phyloP scores from a whole-genome alignment of 148 eudicot genomes.

The Chenopodium album region DNA sequence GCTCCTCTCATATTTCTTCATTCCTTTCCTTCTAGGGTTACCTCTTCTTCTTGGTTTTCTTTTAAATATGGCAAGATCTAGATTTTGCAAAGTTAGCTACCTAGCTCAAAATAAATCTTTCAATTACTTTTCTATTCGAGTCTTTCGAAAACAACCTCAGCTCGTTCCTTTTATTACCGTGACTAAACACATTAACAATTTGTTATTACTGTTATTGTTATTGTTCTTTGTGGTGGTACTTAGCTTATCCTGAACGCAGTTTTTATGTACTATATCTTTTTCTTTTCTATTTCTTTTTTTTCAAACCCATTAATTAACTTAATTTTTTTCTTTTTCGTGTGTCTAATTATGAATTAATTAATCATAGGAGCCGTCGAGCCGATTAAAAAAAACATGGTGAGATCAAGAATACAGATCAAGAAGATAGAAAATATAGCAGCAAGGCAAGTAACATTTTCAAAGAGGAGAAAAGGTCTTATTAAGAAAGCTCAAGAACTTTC shows the following conservation, averaged over 20 bases:
- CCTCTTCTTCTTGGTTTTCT: neutral
- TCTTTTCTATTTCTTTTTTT: too few relatives aligned
- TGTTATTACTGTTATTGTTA: neutral
- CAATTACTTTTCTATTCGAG: too few relatives aligned
- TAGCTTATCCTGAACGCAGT: too few relatives aligned
- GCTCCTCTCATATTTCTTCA: neutral
- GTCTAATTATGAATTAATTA: neutral
- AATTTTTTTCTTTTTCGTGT: too few relatives aligned
- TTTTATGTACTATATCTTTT: too few relatives aligned
- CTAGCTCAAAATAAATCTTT: neutral
- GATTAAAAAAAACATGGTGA: constrained; percentile 12
- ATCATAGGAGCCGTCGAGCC: neutral
- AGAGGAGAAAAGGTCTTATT: constrained; percentile 37
- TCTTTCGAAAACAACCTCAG: too few relatives aligned
- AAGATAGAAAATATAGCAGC: constrained; percentile 31
- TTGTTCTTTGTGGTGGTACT: neutral
- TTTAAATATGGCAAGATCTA: neutral
- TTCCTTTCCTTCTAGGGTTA: constrained; percentile 27
- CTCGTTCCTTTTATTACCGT: too few relatives aligned
- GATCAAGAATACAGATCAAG: constrained; percentile 31
- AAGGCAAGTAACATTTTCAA: constrained; percentile 41
- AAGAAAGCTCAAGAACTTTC: constrained; percentile 41
- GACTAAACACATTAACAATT: neutral
- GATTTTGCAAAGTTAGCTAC: neutral
- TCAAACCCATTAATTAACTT: too few relatives aligned